Base-by-base conservation (phyloP, 768 basidiomycete genomes). In the Mycena olivaceomarginata region DNA sequence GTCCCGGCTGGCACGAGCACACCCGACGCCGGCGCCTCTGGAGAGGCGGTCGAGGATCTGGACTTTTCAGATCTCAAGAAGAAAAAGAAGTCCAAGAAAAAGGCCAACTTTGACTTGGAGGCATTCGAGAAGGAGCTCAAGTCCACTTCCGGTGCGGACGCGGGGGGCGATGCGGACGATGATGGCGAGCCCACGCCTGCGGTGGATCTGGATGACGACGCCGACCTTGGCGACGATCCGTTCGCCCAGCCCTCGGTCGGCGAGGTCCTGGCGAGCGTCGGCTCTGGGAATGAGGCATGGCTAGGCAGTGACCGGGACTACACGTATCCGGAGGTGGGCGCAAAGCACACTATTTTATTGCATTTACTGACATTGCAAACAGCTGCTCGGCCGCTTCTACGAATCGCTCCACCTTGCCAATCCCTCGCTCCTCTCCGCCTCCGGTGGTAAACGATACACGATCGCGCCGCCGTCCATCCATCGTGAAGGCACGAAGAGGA, bases 51-150 rank as follows among this genome's bases (percentile, higher is more conserved):
- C 13, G 96, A 95, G 77, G 97, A 97, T 81, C 90, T 98, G 74
- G 96, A 97, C 87, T 99, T 99, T 84, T 96, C 95, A 9, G 98
- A 99, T 84, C 90, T 99, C 85, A 98, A 99, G 89, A 98, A 97
- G 90, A 98, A 98, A 90, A 98, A 97, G 88, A 97, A 97, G 83
- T 90, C 91, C 76, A 94, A 94, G 87, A 98, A 98, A 89, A 99
- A 98, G 88, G 92, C 94, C 22, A 93, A 95, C 2, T 93, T 95
- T 68, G 96, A 97, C 84, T 88, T 98, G 81, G 97, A 98, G 83
- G 97, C 96, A 1, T 98, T 98, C 81, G 97, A 98, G 89, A 97
- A 96, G 85, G 96, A 97, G 86, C 88, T 98, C 57, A 93, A 93
- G 77, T 92, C 93, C 59, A 90, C 93, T 31, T 94, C 94, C 82